These are phyloP conservation scores for Trypanosoma vivax DNA, from an alignment of 208 protist genomes.

Conservation along the genomic window DNA sequence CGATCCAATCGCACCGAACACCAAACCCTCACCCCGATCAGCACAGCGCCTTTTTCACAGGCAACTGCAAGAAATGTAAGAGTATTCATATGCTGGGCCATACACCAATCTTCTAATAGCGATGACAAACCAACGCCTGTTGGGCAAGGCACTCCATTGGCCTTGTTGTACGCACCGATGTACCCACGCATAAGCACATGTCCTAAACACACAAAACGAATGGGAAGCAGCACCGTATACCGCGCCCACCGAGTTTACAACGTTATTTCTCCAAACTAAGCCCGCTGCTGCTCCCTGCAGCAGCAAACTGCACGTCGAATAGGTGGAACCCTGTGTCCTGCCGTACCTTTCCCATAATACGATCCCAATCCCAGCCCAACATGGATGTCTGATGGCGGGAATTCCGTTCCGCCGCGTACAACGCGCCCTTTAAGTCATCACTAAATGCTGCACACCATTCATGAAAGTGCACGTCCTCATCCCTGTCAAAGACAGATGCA, in stretches of 20 bases:
- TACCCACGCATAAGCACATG: too few relatives aligned
- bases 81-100: too few relatives aligned
- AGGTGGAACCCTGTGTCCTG: constrained; percentile 43
- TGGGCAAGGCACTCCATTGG: too few relatives aligned
- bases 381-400: constrained; percentile 44
- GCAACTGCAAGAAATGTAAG: too few relatives aligned
- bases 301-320: constrained; percentile 22
- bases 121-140: too few relatives aligned
- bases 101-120: too few relatives aligned
- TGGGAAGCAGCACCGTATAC: too few relatives aligned
- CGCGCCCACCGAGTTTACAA: too few relatives aligned
- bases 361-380: constrained; percentile 73
- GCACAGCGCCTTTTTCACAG: too few relatives aligned
- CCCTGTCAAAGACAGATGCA: constrained; percentile 33
- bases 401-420: constrained; percentile 82
- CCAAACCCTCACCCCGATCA: background rate
- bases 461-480: constrained; percentile 58
- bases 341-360: constrained; percentile 49
- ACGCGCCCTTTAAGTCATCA: constrained; percentile 49
- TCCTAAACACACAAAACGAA: too few relatives aligned
- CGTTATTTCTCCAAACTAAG: too few relatives aligned
- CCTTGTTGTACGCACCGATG: too few relatives aligned
- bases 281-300: background rate
- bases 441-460: constrained; percentile 64
- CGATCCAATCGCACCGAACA: background rate